Base-by-base conservation (phyloP, 495 filamentous ascomycete species). In the Penicillium arizonense region DNA sequence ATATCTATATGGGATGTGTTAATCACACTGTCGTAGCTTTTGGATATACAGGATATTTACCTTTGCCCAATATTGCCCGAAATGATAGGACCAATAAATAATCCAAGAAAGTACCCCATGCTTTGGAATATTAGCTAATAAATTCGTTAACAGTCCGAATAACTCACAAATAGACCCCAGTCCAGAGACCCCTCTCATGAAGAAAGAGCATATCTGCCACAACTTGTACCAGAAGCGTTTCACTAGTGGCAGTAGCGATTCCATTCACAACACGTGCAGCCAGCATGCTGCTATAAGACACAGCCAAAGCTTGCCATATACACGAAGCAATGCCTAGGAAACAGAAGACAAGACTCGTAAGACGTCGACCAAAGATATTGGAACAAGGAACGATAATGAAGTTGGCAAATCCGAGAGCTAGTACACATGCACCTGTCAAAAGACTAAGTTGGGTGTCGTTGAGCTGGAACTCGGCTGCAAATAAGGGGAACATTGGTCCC, bases 151-250 rank as follows among this genome's bases (percentile, higher is more conserved):
- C 18, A 18, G 18, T 18, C 18, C 18, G 1, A 18, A 18, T 48
- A 1, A 58, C 73, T 52, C 72, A 79, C 71, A 82, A 85, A 62
- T 86, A 86, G 2, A 84, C 69, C 2, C 80, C 82, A 28, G 82
- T 82, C 65, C 81, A 82, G 37, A 79, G 73, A 18, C 82, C 83
- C 12, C 83, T 66, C 56, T 85, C 80, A 59, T 86, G 81, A 7
- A 86, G 59, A 68, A 86, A 86, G 61, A 84, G 81, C 44, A 86
- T 79, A 52, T 86, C 82, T 11, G 79, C 74, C 51, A 85, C 80
- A 9, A 86, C 77, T 35, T 80, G 77, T 0, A 82, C 77, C 23
- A 79, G 70, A 3, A 86, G 66, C 0, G 79, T 82, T 56, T 87
- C 55, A 43, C 54, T 44, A 11, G 49, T 60, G 11, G 48, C 82